These are phyloP conservation scores for Penicillium sp. DNA, from an alignment of 2,329 filamentous ascomycete genomes.

Conservation along the genomic window DNA sequence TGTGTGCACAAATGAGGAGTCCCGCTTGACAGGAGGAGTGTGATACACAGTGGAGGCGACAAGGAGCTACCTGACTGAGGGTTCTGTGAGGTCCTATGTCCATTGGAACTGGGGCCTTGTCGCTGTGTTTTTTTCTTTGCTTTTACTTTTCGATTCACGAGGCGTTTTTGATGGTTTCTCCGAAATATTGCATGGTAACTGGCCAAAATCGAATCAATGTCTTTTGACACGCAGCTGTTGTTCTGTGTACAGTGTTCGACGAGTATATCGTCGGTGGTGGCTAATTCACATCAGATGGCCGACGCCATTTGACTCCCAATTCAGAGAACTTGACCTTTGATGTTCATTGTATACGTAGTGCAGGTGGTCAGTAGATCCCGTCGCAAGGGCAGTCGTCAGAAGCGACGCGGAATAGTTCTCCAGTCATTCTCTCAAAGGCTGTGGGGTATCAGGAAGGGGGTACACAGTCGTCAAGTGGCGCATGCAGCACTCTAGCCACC, in stretches of 20 bases:
- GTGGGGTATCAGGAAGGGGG: neutral
- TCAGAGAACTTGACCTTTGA: neutral
- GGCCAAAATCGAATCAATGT: constrained; percentile 29
- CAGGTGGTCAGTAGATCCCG: neutral
- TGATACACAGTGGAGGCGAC: neutral
- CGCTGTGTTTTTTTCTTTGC: constrained; percentile 18
- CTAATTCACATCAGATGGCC: constrained; percentile 1
- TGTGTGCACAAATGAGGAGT: neutral
- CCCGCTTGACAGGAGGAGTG: neutral
- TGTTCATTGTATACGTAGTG: neutral
- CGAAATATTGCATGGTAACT: constrained; percentile 30
- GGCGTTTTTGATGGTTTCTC: constrained; percentile 30
- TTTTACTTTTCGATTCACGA: constrained; percentile 22
- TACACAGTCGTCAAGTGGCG: constrained; percentile 6
- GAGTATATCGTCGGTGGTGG: neutral
- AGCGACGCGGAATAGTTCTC: constrained; percentile 2
- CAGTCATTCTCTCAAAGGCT: neutral
- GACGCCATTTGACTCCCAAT: neutral
- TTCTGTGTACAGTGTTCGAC: neutral
- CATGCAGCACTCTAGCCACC: neutral
- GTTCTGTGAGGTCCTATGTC: too few relatives aligned
- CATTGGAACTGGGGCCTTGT: constrained; percentile 1
- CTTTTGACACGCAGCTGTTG: neutral
- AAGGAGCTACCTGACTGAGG: neutral
- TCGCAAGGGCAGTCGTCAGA: neutral